phyloP scores from a whole-genome alignment of 768 basidiomycete genomes.

The Nidularia sp. region DNA sequence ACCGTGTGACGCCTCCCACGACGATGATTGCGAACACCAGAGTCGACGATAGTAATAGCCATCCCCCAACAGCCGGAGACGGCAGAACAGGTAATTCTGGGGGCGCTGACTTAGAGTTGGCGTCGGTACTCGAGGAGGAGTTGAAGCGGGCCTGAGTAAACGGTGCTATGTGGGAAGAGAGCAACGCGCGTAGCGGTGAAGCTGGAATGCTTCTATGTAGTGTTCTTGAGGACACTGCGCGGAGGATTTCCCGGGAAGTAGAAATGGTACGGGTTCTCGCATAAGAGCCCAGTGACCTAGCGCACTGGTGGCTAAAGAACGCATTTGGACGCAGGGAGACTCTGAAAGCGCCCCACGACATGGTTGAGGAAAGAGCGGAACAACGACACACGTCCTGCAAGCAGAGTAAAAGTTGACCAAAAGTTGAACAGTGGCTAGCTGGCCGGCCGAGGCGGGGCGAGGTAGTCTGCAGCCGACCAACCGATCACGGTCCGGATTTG shows the following conservation, averaged over 20 bases:
- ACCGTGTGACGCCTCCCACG: constrained; percentile 92
- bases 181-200: no score
- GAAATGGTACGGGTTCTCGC: neutral
- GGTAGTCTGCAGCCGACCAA: neutral
- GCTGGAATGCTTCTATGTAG: no score
- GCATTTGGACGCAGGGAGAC: neutral
- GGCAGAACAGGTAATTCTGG: constrained; percentile 50
- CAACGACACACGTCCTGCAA: neutral
- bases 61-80: constrained; percentile 68
- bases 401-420: neutral
- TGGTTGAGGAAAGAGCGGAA: neutral
- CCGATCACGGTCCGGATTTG: neutral
- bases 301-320: neutral
- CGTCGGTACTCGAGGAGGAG: neutral
- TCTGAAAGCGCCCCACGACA: neutral
- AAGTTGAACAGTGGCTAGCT: neutral
- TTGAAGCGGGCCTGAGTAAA: no score
- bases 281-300: neutral
- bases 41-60: constrained; percentile 82
- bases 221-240: no score
- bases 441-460: neutral
- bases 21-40: constrained; percentile 91
- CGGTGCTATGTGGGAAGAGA: no score
- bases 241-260: neutral
- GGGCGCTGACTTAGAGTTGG: constrained; percentile 9